phyloP scores from a whole-genome alignment of 352 stramenopile genomes.

The Phytophthora syringae region DNA sequence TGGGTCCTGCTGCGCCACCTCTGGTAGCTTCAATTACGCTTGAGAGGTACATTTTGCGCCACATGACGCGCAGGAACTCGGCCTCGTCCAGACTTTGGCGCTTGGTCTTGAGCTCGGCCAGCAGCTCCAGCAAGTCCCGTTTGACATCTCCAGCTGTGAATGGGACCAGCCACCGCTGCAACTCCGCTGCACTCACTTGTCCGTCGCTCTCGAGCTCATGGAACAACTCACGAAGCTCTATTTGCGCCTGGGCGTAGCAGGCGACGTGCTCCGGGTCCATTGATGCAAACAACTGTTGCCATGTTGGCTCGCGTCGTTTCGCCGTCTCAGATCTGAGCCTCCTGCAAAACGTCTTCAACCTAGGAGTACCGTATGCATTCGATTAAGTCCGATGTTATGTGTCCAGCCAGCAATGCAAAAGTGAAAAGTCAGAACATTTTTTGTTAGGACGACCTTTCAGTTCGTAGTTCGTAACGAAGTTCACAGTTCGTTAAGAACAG shows the following conservation, averaged over 20 bases:
- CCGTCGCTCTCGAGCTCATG: constrained; percentile 59
- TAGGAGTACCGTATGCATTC: too few relatives aligned
- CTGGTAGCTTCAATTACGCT: constrained; percentile 50
- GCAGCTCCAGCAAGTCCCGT: constrained; percentile 58
- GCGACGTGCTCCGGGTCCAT: constrained; percentile 61
- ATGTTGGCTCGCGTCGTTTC: constrained; percentile 29
- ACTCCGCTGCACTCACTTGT: constrained; percentile 45
- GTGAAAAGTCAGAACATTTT: too few relatives aligned
- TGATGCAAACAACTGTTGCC: neutral
- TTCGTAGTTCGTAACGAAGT: too few relatives aligned
- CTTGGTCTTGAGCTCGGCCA: constrained; percentile 54
- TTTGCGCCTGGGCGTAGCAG: constrained; percentile 55
- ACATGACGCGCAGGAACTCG: constrained; percentile 70
- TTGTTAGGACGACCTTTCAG: too few relatives aligned
- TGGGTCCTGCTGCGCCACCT: constrained; percentile 9
- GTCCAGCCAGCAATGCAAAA: too few relatives aligned
- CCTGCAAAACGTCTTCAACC: too few relatives aligned
- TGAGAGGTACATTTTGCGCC: constrained; percentile 68
- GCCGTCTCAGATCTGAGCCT: constrained; percentile 4
- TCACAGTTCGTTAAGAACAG: too few relatives aligned
- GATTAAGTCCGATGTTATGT: too few relatives aligned
- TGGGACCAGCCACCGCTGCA: constrained; percentile 57
- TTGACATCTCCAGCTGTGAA: constrained; percentile 67
- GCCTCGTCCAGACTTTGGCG: constrained; percentile 57
- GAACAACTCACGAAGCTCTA: constrained; percentile 67